These are phyloP conservation scores for Cucumis sativus DNA, from an alignment of 306 rosid species.

Conservation along the genomic window Cucumber_9930_V3 NC_026657.2:3061001-3061500, in stretches of 20 bases:
- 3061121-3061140: not conserved
- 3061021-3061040: too few relatives aligned
- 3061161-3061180: constrained; percentile 22
- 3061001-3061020: too few relatives aligned
- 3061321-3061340: not conserved
- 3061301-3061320: not conserved
- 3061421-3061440: too few relatives aligned
- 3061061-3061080: too few relatives aligned
- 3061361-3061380: too few relatives aligned
- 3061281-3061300: not conserved
- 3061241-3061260: not conserved
- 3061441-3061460: too few relatives aligned
- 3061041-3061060: too few relatives aligned
- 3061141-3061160: not conserved
- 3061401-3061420: too few relatives aligned
- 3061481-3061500: not conserved
- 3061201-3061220: not conserved
- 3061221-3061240: not conserved
- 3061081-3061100: not conserved
- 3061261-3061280: not conserved
- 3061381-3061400: too few relatives aligned
- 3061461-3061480: too few relatives aligned
- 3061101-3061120: not conserved
- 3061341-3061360: too few relatives aligned
- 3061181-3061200: constrained; percentile 18